phyloP scores from a whole-genome alignment of 176 grass and related monocot species.

The Carex scoparia region DNA sequence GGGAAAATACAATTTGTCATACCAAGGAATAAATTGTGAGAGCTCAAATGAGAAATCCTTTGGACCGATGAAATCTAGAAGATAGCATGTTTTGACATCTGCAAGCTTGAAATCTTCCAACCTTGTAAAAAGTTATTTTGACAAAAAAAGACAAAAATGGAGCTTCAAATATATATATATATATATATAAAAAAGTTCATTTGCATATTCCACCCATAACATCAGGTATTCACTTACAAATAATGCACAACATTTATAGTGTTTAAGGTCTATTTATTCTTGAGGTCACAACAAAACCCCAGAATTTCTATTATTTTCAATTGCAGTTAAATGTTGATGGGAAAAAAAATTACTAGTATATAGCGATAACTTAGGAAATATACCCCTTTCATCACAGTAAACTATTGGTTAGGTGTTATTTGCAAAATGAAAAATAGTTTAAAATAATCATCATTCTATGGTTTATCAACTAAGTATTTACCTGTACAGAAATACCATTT shows the following conservation, averaged over 20 bases:
- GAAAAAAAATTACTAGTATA: neutral
- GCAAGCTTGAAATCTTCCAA: slow-evolving; percentile 45
- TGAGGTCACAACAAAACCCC: neutral
- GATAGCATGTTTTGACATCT: slow-evolving; percentile 63
- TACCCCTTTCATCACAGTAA: neutral
- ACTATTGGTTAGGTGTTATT: neutral
- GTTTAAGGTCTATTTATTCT: neutral
- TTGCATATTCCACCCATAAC: neutral
- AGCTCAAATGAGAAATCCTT: slow-evolving; percentile 55
- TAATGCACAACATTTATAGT: neutral
- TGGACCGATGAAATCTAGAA: slow-evolving; percentile 83
- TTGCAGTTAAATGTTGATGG: neutral
- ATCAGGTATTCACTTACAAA: neutral
- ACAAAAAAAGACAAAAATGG: neutral
- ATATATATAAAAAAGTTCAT: neutral
- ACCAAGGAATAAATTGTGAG: slow-evolving; percentile 56
- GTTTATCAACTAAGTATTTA: neutral
- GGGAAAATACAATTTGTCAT: neutral
- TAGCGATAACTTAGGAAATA: neutral
- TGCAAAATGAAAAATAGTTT: neutral
- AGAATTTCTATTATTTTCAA: neutral
- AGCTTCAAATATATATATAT: neutral
- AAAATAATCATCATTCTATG: neutral
- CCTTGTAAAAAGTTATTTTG: slow-evolving; percentile 26
- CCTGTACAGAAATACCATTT: neutral